A percentile compares a stretch with the other conserved stretches of the same genome.
phyloP scores from a whole-genome alignment of 768 basidiomycete species.

The Pulveroboletus sp. region DNA sequence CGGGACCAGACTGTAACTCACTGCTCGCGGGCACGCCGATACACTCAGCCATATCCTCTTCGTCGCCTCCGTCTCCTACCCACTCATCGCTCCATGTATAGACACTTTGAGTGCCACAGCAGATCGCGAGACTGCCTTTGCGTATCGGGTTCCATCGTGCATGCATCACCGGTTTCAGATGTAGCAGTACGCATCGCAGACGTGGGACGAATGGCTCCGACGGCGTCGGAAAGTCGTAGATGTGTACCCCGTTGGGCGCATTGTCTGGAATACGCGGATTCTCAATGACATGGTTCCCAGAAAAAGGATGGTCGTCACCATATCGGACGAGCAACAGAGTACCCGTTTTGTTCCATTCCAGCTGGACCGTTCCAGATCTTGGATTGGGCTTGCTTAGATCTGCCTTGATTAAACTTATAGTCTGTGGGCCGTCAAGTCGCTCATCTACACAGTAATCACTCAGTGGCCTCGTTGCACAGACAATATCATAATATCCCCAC shows the following conservation, averaged over 20 bases:
- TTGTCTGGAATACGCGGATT: slow-evolving; percentile 43
- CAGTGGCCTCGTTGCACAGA: neutral
- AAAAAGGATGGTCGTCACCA: slow-evolving; percentile 41
- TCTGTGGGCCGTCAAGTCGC: slow-evolving; percentile 53
- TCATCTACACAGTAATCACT: slow-evolving; percentile 49
- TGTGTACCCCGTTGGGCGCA: slow-evolving; percentile 59
- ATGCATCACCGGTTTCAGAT: slow-evolving; percentile 58
- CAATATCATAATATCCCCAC: slow-evolving; percentile 43
- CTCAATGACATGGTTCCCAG: neutral
- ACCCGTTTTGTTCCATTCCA: slow-evolving; percentile 83
- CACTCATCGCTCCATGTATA: slow-evolving; percentile 87
- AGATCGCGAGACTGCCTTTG: slow-evolving; percentile 64
- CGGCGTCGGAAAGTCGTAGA: slow-evolving; percentile 70
- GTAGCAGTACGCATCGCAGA: slow-evolving; percentile 65
- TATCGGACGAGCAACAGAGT: slow-evolving; percentile 70
- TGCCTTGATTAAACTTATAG: slow-evolving; percentile 45
- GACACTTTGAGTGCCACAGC: slow-evolving; percentile 64
- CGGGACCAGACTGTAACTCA: slow-evolving; percentile 15
- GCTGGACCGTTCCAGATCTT: slow-evolving; percentile 64
- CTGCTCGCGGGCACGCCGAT: slow-evolving; percentile 87
- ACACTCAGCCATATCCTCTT: slow-evolving; percentile 84
- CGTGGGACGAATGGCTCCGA: slow-evolving; percentile 56
- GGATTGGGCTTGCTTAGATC: slow-evolving; percentile 64
- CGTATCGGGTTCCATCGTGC: slow-evolving; percentile 85
- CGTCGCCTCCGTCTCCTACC: slow-evolving; percentile 56